Base-by-base conservation (phyloP, 805 yeast species). In the Huiozyma naganishii region DNA sequence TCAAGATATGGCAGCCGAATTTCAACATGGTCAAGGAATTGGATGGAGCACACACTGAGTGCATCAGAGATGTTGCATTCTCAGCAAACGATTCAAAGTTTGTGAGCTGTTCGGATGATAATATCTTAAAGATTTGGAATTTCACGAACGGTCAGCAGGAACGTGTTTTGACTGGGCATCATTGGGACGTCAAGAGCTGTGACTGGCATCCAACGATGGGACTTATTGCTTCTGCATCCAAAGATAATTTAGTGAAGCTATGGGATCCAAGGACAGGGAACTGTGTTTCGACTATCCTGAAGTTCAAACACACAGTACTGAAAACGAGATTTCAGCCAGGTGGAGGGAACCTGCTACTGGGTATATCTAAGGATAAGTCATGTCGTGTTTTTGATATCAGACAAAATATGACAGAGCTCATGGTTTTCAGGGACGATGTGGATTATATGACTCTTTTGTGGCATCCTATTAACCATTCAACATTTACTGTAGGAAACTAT, bases 1-100 rank as follows among this genome's bases (percentile, higher is more conserved):
- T 92, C 55, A 92, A 92, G 67, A 90, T 83, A 57, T 92, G 98
- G 98, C 97, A 89, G 65, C 95, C 97, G 5, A 92, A 92, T 64
- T 86, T 92, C 69, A 92, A 92, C 66, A 90, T 92, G 69, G 97
- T 94, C 39, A 88, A 90, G 59, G 81, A 85, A 42, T 61, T 79
- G 32, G 72, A 74, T 40, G 49, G 48, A 32, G 64, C 65, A 11
- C 64, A 57, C 58, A 71, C 83, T 5, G 92, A 86, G 61, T 84
- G 85, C 7, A 74, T 92, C 36, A 73, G 95, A 47, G 97, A 87
- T 54, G 73, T 92, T 36, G 81, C 89, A 6, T 92, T 92, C 62
- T 77, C 90, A 41, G 96, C 96, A 5, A 82, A 80, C 53, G 98
- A 90, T 61, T 69, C 88, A 7, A 87, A 88, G 59, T 92, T 89